phyloP scores from a whole-genome alignment of 2,329 filamentous ascomycete genomes.

The Chaetomiaceae sp. region DNA sequence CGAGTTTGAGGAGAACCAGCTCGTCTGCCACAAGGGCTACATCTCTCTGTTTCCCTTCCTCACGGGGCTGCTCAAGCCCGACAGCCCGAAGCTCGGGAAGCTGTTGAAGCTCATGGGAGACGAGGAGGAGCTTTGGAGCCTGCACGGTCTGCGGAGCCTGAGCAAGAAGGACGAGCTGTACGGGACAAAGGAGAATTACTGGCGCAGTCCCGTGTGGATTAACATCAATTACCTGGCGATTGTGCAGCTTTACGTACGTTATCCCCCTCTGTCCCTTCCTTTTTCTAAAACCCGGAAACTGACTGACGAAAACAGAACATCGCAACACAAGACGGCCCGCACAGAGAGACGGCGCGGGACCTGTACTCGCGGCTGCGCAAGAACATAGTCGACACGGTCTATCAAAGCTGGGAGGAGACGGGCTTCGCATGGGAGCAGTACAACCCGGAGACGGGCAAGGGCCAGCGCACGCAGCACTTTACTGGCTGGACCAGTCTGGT shows the following conservation, averaged over 20 bases:
- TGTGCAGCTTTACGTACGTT: constrained; percentile 70
- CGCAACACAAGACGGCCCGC: constrained; percentile 62
- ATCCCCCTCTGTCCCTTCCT: neutral
- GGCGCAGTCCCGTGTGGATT: constrained; percentile 91
- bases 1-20: constrained; percentile 82
- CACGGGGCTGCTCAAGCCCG: constrained; percentile 69
- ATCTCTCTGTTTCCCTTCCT: constrained; percentile 91
- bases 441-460: constrained; percentile 83
- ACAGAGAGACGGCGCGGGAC: constrained; percentile 62
- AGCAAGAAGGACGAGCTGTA: constrained; percentile 81
- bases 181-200: constrained; percentile 93
- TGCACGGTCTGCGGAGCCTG: constrained; percentile 82
- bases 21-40: constrained; percentile 96
- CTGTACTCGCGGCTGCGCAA: constrained; percentile 73
- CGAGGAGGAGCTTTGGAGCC: constrained; percentile 83
- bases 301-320: constrained; percentile 46
- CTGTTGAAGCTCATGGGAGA: constrained; percentile 75
- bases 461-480: constrained; percentile 97
- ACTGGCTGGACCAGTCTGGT: constrained; percentile 98
- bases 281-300: neutral
- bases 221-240: constrained; percentile 92
- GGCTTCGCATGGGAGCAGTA: constrained; percentile 99
- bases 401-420: constrained; percentile 79
- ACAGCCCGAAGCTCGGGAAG: constrained; percentile 69
- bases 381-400: constrained; percentile 87